Percentiles rank a stretch among this genome's conserved stretches.
Evolutionary conservation across 2,329 filamentous ascomycete species (phyloP).

Genomic region (Clarireedia monteithiana): DNA sequence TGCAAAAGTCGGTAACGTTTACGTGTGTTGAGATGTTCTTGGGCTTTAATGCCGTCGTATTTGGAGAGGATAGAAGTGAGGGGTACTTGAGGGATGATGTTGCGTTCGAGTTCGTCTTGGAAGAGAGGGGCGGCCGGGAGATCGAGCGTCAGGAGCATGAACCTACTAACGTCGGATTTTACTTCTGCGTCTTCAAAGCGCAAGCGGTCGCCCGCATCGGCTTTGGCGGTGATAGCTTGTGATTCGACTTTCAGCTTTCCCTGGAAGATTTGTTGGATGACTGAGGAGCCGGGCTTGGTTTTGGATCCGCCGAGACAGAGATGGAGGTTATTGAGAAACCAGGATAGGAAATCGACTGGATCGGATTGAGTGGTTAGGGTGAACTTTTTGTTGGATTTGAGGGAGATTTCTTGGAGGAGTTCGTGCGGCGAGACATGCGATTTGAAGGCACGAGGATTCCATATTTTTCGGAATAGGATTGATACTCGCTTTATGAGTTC

Average conservation of each 20-base stretch:
- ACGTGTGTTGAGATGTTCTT: slow-evolving; percentile 82
- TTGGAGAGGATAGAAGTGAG: slow-evolving; percentile 78
- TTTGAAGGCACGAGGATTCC: slow-evolving; percentile 96
- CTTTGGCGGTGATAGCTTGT: slow-evolving; percentile 85
- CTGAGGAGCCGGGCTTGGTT: slow-evolving; percentile 73
- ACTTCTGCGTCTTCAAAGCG: slow-evolving; percentile 89
- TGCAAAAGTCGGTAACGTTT: slow-evolving; percentile 85
- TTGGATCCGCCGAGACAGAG: slow-evolving; percentile 84
- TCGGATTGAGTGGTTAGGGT: slow-evolving; percentile 86
- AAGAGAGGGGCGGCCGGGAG: slow-evolving; percentile 88
- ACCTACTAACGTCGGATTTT: slow-evolving; percentile 67
- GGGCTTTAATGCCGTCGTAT: slow-evolving; percentile 81
- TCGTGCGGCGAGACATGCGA: slow-evolving; percentile 96
- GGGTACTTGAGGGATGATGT: slow-evolving; percentile 91
- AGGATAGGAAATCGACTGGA: slow-evolving; percentile 91
- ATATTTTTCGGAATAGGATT: slow-evolving; percentile 90
- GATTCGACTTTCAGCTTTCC: slow-evolving; percentile 87
- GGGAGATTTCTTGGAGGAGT: slow-evolving; percentile 85
- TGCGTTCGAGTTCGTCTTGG: slow-evolving; percentile 87
- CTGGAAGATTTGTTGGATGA: slow-evolving; percentile 90
- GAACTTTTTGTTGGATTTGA: slow-evolving; percentile 87
- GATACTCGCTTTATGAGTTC: slow-evolving; percentile 85
- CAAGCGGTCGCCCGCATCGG: slow-evolving; percentile 76
- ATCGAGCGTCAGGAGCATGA: slow-evolving; percentile 88
- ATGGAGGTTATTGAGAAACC: slow-evolving; percentile 96